Evolutionary conservation across 2,329 filamentous ascomycete species (phyloP), one percentile per base, ranked within the genome.

Genomic region (Parastagonospora nodorum): DNA sequence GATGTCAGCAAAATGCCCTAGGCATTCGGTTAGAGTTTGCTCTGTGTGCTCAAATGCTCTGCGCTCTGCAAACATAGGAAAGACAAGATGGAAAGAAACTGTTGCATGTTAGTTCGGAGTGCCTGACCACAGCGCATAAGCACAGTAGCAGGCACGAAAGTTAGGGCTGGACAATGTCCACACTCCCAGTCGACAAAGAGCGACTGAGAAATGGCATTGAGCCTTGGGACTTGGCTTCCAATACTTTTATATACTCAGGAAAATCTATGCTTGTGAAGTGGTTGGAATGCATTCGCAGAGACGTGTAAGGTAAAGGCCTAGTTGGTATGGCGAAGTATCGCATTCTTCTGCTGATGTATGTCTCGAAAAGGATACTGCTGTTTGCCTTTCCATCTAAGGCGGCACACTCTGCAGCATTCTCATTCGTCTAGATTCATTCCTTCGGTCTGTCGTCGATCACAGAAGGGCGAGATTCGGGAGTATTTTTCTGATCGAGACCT

Each of bases 11-110:
- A n/a, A 45, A 33, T 45, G 43, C 35, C 43, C 35, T 14, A 45
- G 43, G 43, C 35, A 40, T 24, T 31, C 28, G 43, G 27, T 45
- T 39, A 45, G 43, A 45, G 14, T 38, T 38, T 38, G 35, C 43
- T 30, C 28, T 32, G 43, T 39, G 43, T 39, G 43, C 43, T 45
- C 43, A 32, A 38, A 40, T 45, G 43, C 35, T 39, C 43, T 45
- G 29, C 32, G 43, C 27, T 45, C 43, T 45, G 33, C 27, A 38
- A 27, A 43, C 11, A 27, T 36, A 2, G 39, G 15, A 38, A 31
- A 38, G 11, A 36, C 30, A 16, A 31, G 29, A 8, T 14, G 31
- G 32, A 38, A 10, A 31, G 8, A 32, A 14, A 31, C 16, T 15
- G 15, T 24, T 45, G 42, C 27, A 12, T 30, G 8, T 38, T 27